Evolutionary conservation across 352 stramenopile genomes (phyloP), one percentile per base, ranked within the genome.

Genomic region (Lagenidium giganteum): DNA sequence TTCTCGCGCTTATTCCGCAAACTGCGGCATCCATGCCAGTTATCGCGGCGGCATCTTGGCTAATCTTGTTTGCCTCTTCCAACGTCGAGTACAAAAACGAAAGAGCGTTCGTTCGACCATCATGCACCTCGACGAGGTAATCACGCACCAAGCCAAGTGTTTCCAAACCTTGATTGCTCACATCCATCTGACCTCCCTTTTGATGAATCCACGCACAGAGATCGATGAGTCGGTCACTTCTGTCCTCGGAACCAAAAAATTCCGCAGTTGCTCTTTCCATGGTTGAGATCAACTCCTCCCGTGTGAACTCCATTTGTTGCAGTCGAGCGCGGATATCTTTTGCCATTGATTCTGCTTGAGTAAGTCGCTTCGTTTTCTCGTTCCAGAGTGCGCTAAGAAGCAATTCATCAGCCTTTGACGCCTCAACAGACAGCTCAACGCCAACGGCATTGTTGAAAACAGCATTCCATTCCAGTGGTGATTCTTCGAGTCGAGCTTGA

Each of bases 331-430:
- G 70, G 23, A 87, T 71, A 23, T 63, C 47, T n/a, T 48, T 42
- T 7, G 77, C 44, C 1, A 54, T 39, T 14, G 77, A 53, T 35
- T 91, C 70, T 24, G 77, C 45, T 37, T 90, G 70, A 3, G 48
- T 47, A 20, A 83, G 47, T 11, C 78, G 70, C 29, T 69, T 77
- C 5, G 63, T 52, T 39, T 90, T 88, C 32, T 91, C 78, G 29
- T 71, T 69, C 17, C 77, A 43, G 27, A 93, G 55, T 2, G 47
- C 47, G 16, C 61, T 70, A 17, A 86, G 28, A 25, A 87, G 18
- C 8, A 82, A 34, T 9, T 42, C 34, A n/a, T 49, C 45, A 16
- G 22, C 36, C 25, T 41, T 44, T 14, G 29, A 52, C 20, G n/a
- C 30, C n/a, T 13, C 26, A 22, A 13, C 46, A 21, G 13, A 24